Evolutionary conservation across 495 filamentous ascomycete species (phyloP).

Genomic region (Neurospora sp.): DNA sequence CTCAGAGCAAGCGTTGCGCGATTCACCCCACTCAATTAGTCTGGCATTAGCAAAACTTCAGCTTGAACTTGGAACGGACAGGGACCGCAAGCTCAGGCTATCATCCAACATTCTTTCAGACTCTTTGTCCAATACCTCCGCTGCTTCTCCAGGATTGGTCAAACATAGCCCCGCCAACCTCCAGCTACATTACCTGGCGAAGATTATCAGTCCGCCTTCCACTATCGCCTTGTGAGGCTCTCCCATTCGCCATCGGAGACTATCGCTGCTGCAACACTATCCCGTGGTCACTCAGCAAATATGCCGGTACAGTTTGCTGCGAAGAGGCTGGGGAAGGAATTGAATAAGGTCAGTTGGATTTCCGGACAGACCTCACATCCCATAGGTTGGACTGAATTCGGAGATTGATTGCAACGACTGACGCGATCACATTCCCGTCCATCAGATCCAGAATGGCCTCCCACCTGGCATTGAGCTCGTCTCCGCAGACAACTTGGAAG

Average conservation of each 20-base stretch:
- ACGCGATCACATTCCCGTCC: constrained; percentile 1
- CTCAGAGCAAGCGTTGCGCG: background rate
- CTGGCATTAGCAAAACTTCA: background rate
- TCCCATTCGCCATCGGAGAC: background rate
- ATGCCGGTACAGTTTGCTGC: constrained; percentile 37
- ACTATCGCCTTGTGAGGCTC: background rate
- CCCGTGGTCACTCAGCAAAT: constrained; percentile 1
- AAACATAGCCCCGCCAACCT: background rate
- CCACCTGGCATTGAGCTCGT: constrained; percentile 72
- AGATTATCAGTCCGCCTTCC: background rate
- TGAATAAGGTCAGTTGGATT: constrained; percentile 32
- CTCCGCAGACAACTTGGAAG: constrained; percentile 67
- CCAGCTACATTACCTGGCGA: background rate
- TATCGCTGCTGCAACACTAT: background rate
- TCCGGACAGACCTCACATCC: background rate
- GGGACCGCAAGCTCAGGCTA: background rate
- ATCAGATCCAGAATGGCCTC: constrained; percentile 43
- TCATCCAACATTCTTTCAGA: background rate
- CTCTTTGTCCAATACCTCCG: background rate
- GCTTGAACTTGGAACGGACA: background rate
- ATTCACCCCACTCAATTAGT: background rate
- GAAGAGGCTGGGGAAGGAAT: constrained; percentile 43
- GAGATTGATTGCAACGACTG: background rate
- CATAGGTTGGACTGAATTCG: background rate
- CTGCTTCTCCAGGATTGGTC: background rate